Percentiles rank a stretch among this genome's conserved stretches.
These are phyloP conservation scores for Adansonia digitata DNA, from an alignment of 345 rosid genomes.

Conservation along the genomic window DNA sequence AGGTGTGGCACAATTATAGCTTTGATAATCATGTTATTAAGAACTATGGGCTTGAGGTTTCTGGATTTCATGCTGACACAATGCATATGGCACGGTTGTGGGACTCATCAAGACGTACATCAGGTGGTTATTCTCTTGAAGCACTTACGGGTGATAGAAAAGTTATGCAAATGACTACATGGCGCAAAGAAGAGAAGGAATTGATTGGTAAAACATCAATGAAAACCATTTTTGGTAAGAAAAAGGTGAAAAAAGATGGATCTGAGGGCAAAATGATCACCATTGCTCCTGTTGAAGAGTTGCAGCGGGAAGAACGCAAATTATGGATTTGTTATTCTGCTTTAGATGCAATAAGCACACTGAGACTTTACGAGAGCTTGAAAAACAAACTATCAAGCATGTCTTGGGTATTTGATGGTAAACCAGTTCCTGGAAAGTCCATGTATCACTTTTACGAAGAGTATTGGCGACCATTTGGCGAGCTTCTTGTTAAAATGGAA, in stretches of 20 bases:
- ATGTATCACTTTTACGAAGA: constrained; percentile 78
- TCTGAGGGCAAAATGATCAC: constrained; percentile 64
- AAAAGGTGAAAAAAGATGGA: constrained; percentile 83
- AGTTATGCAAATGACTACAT: constrained; percentile 43
- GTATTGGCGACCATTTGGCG: constrained; percentile 82
- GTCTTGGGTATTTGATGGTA: constrained; percentile 63
- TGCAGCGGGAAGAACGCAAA: constrained; percentile 67
- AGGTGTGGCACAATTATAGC: constrained; percentile 99
- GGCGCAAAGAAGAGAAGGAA: constrained; percentile 35
- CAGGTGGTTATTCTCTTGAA: constrained; percentile 94
- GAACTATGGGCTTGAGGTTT: constrained; percentile 67
- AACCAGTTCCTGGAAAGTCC: constrained; percentile 30
- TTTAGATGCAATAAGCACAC: constrained; percentile 85
- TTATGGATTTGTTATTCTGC: constrained; percentile 92
- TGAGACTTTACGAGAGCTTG: constrained; percentile 78
- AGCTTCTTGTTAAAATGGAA: constrained; percentile 87
- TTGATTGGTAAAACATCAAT: constrained; percentile 83
- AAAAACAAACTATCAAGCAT: constrained; percentile 36
- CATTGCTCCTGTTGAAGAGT: constrained; percentile 80
- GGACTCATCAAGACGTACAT: constrained; percentile 77
- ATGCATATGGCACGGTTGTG: constrained; percentile 98
- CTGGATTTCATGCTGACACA: constrained; percentile 95
- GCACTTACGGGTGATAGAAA: constrained; percentile 70
- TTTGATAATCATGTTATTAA: constrained; percentile 81
- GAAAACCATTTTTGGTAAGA: constrained; percentile 82